Conservation (phyloP, 2,329 filamentous ascomycete genomes). For the Fusarium praegraminearum region DNA sequence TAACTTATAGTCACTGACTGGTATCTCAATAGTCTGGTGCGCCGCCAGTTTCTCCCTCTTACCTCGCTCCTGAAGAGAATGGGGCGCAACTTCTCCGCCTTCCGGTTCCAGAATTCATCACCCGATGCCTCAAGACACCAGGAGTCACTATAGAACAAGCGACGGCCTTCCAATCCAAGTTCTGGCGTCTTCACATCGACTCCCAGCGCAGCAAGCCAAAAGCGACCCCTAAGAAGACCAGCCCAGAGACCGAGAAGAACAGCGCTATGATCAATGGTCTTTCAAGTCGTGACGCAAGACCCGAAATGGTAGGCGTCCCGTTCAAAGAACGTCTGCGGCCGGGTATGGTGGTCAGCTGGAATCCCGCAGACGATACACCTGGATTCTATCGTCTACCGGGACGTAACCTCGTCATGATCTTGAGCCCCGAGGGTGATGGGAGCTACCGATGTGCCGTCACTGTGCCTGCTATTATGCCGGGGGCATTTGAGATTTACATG, state of each 20-base stretch:
- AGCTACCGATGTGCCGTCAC: constrained; percentile 56
- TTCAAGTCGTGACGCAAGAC: constrained; percentile 50
- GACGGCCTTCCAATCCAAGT: constrained; percentile 56
- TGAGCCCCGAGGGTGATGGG: constrained; percentile 46
- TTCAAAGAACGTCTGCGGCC: constrained; percentile 58
- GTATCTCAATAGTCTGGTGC: constrained; percentile 52
- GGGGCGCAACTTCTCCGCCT: constrained; percentile 58
- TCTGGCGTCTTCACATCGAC: constrained; percentile 59
- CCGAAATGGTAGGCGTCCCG: constrained; percentile 40
- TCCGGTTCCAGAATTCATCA: constrained; percentile 55
- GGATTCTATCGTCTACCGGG: constrained; percentile 31
- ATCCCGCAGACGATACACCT: constrained; percentile 27
- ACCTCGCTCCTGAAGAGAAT: constrained; percentile 56
- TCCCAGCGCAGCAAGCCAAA: constrained; percentile 46
- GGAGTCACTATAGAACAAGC: constrained; percentile 55
- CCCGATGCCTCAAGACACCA: constrained; percentile 55
- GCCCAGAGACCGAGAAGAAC: background rate
- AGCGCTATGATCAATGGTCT: constrained; percentile 9
- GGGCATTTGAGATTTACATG: constrained; percentile 56
- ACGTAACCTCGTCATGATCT: constrained; percentile 50
- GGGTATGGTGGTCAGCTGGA: constrained; percentile 57
- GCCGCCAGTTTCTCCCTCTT: constrained; percentile 50
- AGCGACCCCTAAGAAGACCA: background rate
- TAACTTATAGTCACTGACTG: background rate
- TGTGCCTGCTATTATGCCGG: constrained; percentile 50